Conservation (phyloP, 129 eudicot species). For the Heracleum sosnowskyi region DNA sequence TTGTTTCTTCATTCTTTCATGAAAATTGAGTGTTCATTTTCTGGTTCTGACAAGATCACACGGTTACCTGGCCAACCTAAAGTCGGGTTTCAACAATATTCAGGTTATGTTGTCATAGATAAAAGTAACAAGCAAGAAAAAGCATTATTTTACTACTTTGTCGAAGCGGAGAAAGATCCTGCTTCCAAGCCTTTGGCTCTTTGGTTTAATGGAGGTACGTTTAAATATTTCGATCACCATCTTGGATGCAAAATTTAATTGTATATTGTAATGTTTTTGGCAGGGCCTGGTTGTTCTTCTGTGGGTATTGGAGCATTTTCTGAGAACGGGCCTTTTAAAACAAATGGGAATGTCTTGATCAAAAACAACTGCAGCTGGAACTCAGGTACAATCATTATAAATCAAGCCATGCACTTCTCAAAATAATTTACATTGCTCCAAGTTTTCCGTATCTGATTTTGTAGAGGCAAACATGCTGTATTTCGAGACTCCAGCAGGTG, state of each 20-base stretch:
- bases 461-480: conserved; percentile 87
- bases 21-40: conserved; percentile 24
- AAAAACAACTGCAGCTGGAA: conserved; percentile 91
- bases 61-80: conserved; percentile 54
- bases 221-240: background rate
- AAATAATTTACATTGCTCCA: background rate
- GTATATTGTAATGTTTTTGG: conserved; percentile 6
- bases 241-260: background rate
- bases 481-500: conserved; percentile 84
- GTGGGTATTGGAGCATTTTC: conserved; percentile 98
- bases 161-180: conserved; percentile 51
- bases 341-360: conserved; percentile 60
- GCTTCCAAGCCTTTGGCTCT: conserved; percentile 50
- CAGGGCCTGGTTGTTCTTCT: conserved; percentile 98
- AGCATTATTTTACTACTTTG: conserved; percentile 54
- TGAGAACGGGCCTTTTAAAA: conserved; percentile 95
- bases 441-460: conserved; percentile 11
- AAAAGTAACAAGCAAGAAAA: conserved; percentile 27
- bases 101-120: conserved; percentile 84
- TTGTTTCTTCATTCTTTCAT: conserved; percentile 29
- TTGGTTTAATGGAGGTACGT: conserved; percentile 64
- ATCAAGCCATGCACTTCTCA: conserved; percentile 13
- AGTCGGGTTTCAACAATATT: conserved; percentile 47
- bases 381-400: conserved; percentile 11
- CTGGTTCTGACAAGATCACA: conserved; percentile 47